Conservation (phyloP, 192 early-diverging fungal genomes). For the Coemansia sp. region DNA sequence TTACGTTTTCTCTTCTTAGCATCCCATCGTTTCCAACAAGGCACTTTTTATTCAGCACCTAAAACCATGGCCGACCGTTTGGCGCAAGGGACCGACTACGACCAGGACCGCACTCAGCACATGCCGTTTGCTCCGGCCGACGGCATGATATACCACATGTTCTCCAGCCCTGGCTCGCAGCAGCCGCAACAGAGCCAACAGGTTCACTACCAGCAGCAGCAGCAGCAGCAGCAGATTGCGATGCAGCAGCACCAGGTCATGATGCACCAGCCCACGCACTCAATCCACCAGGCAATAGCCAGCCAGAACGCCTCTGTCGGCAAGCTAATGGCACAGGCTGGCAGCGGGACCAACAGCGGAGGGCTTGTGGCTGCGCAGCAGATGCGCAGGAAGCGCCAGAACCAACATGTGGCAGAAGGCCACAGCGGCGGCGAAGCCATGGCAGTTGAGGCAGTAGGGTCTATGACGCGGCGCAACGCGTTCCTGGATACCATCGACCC, state of each 20-base stretch:
- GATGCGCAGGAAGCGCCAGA: conserved; percentile 30
- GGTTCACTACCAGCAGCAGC: conserved; percentile 20
- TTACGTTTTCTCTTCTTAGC: conserved; percentile 15
- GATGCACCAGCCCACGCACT: conserved; percentile 13
- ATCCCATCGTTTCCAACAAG: conserved; percentile 4
- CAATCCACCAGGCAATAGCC: conserved; percentile 39
- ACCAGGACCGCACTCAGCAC: conserved; percentile 18
- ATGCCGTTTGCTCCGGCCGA: conserved; percentile 25
- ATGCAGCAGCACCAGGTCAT: conserved; percentile 3
- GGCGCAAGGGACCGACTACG: conserved; percentile 49
- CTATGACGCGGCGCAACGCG: conserved; percentile 49
- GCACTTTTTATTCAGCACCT: neutral
- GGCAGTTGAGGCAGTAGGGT: conserved; percentile 19
- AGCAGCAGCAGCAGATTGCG: conserved; percentile 10
- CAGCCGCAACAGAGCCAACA: conserved; percentile 11
- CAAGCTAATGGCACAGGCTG: conserved; percentile 5
- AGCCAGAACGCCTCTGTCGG: neutral
- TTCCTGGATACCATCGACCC: conserved; percentile 50
- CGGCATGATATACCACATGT: conserved; percentile 49
- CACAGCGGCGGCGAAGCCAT: conserved; percentile 11
- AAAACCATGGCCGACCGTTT: conserved; percentile 38
- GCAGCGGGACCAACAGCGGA: conserved; percentile 14
- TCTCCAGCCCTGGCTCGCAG: conserved; percentile 31
- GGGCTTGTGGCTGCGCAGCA: conserved; percentile 37
- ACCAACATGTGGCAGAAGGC: conserved; percentile 6